Conservation (phyloP, 768 basidiomycete species). For the Termitomyces sp. region DNA sequence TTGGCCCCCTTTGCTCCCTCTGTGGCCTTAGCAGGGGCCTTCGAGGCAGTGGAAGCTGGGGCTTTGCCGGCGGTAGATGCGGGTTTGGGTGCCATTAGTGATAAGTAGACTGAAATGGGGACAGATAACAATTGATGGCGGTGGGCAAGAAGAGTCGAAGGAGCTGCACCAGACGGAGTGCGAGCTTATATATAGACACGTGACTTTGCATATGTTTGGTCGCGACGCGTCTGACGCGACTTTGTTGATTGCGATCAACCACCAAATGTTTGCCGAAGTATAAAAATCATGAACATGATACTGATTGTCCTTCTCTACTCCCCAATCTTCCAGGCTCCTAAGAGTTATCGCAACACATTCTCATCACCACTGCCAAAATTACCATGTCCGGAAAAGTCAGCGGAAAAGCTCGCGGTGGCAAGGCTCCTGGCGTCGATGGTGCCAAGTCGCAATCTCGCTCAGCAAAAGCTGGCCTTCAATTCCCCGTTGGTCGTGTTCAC, state of each 20-base stretch:
- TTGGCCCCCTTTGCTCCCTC: conserved; percentile 74
- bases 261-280: conserved; percentile 16
- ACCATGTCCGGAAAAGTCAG: conserved; percentile 37
- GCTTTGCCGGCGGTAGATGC: conserved; percentile 85
- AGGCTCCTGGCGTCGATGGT: conserved; percentile 36
- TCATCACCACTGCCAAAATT: conserved; percentile 5
- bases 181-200: conserved; percentile 35
- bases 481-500: conserved; percentile 84
- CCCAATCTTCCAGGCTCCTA: conserved; percentile 4
- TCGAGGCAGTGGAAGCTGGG: conserved; percentile 67
- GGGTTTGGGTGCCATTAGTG: conserved; percentile 66
- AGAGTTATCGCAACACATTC: conserved; percentile 12
- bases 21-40: conserved; percentile 68
- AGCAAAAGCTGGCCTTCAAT: conserved; percentile 63
- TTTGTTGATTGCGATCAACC: conserved; percentile 25
- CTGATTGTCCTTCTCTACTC: neutral
- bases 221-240: conserved; percentile 40
- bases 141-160: conserved; percentile 21
- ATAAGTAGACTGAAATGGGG: conserved; percentile 9
- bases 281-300: conserved; percentile 24
- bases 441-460: conserved; percentile 61
- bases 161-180: conserved; percentile 14
- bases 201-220: conserved; percentile 36
- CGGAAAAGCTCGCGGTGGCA: conserved; percentile 32
- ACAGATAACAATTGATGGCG: conserved; percentile 19